Evolutionary conservation across 2,329 filamentous ascomycete genomes (phyloP).

Genomic region (Septoria linicola): DNA sequence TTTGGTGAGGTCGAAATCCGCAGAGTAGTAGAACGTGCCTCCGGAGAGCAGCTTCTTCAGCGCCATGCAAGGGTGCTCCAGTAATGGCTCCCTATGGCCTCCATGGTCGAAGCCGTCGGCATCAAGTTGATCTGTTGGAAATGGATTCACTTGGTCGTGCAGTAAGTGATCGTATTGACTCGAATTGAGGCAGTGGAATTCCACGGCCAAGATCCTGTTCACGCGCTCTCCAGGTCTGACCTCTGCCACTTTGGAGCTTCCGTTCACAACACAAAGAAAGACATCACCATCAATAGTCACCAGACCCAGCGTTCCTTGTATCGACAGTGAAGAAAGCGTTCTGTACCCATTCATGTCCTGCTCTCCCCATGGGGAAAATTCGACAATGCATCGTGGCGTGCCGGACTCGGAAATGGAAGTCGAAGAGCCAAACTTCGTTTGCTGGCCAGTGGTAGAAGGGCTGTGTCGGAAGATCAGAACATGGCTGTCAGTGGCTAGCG

Average conservation of each 20-base stretch:
- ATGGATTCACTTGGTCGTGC: slow-evolving; percentile 57
- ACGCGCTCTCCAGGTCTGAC: slow-evolving; percentile 85
- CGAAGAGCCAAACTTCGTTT: slow-evolving; percentile 54
- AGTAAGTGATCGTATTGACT: slow-evolving; percentile 78
- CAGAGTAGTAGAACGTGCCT: slow-evolving; percentile 96
- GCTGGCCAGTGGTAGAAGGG: slow-evolving; percentile 55
- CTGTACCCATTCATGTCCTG: slow-evolving; percentile 74
- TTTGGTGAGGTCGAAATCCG: slow-evolving; percentile 96
- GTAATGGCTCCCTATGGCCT: slow-evolving; percentile 63
- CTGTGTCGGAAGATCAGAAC: slow-evolving; percentile 83
- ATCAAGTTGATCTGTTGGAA: slow-evolving; percentile 54
- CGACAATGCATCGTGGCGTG: slow-evolving; percentile 75
- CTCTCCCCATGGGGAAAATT: slow-evolving; percentile 67
- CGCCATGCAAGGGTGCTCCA: slow-evolving; percentile 87
- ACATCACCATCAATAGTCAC: slow-evolving; percentile 82
- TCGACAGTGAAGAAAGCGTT: slow-evolving; percentile 68
- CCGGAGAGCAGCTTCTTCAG: slow-evolving; percentile 89
- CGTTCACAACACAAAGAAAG: slow-evolving; percentile 86
- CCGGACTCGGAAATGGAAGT: slow-evolving; percentile 39
- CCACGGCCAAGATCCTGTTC: slow-evolving; percentile 79
- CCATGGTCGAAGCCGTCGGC: slow-evolving; percentile 55
- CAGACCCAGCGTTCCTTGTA: slow-evolving; percentile 83
- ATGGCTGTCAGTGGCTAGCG: slow-evolving; percentile 75
- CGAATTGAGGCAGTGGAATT: slow-evolving; percentile 89
- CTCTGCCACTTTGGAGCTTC: slow-evolving; percentile 73